phyloP scores from a whole-genome alignment of 768 basidiomycete genomes.

The Gymnopilus dilepis region DNA sequence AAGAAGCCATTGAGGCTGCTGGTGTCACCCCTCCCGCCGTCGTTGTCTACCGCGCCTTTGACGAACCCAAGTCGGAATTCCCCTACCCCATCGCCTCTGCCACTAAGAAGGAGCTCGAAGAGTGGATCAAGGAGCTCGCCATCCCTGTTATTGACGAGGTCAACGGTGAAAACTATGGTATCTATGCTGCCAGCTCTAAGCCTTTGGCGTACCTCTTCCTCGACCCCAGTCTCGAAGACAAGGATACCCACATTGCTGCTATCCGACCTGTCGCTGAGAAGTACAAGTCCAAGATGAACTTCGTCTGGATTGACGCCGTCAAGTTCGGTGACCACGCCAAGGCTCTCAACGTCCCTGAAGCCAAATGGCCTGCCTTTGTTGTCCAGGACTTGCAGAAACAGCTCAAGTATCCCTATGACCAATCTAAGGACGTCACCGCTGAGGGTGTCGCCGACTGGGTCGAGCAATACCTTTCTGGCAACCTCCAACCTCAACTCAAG shows the following conservation, averaged over 20 bases:
- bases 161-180: constrained; percentile 88
- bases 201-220: constrained; percentile 96
- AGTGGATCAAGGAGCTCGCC: constrained; percentile 83
- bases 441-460: constrained; percentile 65
- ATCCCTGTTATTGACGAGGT: constrained; percentile 93
- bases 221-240: constrained; percentile 74
- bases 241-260: constrained; percentile 66
- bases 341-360: constrained; percentile 84
- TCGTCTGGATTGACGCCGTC: constrained; percentile 96
- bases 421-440: constrained; percentile 62
- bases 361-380: constrained; percentile 94
- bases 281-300: constrained; percentile 89
- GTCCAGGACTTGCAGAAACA: constrained; percentile 85
- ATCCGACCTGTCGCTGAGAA: constrained; percentile 80
- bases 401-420: constrained; percentile 89
- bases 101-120: constrained; percentile 64
- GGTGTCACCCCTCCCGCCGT: constrained; percentile 83
- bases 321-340: constrained; percentile 97
- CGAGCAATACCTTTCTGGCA: constrained; percentile 68
- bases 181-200: constrained; percentile 81
- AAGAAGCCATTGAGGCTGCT: constrained; percentile 67
- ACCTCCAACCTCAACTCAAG: constrained; percentile 86
- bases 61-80: constrained; percentile 77
- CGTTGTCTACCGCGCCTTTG: constrained; percentile 91
- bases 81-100: constrained; percentile 65